These are phyloP conservation scores for Mortierella claussenii DNA, from an alignment of 192 early-diverging fungal species.

Conservation along the genomic window DNA sequence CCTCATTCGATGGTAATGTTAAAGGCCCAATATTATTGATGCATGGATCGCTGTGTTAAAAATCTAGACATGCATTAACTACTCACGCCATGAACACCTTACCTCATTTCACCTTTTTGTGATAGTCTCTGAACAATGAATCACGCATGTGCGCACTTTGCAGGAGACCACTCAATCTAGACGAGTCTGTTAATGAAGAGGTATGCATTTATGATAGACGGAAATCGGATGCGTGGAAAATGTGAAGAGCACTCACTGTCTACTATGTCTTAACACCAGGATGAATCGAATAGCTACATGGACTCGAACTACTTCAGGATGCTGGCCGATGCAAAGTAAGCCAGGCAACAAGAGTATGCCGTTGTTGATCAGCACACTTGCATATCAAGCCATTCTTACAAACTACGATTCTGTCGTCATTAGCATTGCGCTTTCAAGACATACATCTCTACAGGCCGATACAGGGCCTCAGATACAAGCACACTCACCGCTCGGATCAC, in stretches of 20 bases:
- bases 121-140: slow-evolving; percentile 27
- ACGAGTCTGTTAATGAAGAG: slow-evolving; percentile 5
- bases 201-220: slow-evolving; percentile 4
- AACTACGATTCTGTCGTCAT: neutral
- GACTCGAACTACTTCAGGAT: slow-evolving; percentile 68
- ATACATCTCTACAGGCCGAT: slow-evolving; percentile 17
- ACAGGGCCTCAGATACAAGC: slow-evolving; percentile 1
- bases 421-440: slow-evolving; percentile 20
- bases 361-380: too few species aligned
- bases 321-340: slow-evolving; percentile 55
- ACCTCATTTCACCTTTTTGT: too few species aligned
- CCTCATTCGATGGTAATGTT: slow-evolving; percentile 29
- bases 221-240: too few species aligned
- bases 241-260: slow-evolving; percentile 4
- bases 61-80: too few species aligned
- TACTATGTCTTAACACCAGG: slow-evolving; percentile 5
- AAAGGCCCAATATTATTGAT: too few species aligned
- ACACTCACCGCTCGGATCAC: slow-evolving; percentile 15
- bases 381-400: too few species aligned
- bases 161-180: slow-evolving; percentile 49
- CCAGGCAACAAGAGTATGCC: too few species aligned
- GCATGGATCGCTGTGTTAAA: too few species aligned
- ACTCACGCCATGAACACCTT: too few species aligned
- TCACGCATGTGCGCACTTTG: slow-evolving; percentile 48
- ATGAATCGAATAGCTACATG: slow-evolving; percentile 50